Evolutionary conservation across 2,329 filamentous ascomycete species (phyloP), one percentile per base, ranked within the genome.

Genomic region (Bipolaris oryzae): DNA sequence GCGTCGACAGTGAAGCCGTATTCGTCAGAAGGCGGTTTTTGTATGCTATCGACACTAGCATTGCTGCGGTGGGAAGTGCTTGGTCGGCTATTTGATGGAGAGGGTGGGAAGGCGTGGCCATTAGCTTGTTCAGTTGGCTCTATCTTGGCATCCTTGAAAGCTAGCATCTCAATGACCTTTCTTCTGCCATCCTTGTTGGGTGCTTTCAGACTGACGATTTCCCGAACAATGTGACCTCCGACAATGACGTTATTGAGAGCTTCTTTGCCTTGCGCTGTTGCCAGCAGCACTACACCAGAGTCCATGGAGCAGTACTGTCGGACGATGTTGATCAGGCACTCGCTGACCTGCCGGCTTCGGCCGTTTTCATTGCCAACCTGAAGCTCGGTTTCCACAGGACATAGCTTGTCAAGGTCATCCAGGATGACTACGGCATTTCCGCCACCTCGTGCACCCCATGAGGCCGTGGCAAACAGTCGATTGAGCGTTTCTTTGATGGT

Each of bases 321-420:
- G 0, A 94, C 90, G 62, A 95, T 87, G 0, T 89, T 87, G 71
- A 91, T 90, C 5, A 99, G 84, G 0, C 92, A 87, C 75, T 99
- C 95, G 72, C 93, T 96, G 55, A 97, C 87, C 68, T 98, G 93
- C 33, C 92, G 87, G 73, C 93, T 98, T 61, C 94, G 86, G 16
- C 91, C 91, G 70, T 99, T 98, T 66, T 98, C 92, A 57, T 92
- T 93, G 60, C 92, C 92, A 4, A 96, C 91, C 75, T 97, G 92
- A 11, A 99, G 82, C 74, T 99, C 95, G 0, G 93, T 97, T 77
- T 99, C 96, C 0, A 88, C 89, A 0, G 95, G 94, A 71, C 94
- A 98, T 1, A 99, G 82, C 69, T 91, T 92, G 76, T 99, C 95
- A 6, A 99, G 79, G 69, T 99, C 95, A 70, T 99, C 95, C 1